phyloP scores from a whole-genome alignment of 2,329 filamentous ascomycete species.

The Penicillium sp. region DNA sequence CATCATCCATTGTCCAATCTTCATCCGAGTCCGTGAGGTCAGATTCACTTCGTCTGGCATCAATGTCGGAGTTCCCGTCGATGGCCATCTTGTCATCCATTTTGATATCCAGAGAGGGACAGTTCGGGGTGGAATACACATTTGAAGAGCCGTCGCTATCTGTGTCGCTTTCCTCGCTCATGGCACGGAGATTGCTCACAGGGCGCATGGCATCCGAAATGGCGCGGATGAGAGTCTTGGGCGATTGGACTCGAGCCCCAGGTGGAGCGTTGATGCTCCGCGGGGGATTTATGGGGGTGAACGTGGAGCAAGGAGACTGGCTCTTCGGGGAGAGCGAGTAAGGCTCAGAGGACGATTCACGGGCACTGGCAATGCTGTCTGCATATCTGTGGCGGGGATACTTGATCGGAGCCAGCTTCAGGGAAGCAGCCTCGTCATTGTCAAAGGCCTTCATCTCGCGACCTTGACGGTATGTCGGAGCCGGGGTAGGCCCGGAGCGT shows the following conservation, averaged over 20 bases:
- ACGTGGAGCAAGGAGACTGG: constrained; percentile 37
- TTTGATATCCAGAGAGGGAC: constrained; percentile 8
- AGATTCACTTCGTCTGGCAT: background rate
- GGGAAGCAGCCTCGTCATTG: background rate
- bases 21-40: constrained; percentile 15
- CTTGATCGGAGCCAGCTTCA: constrained; percentile 14
- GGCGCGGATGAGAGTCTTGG: constrained; percentile 26
- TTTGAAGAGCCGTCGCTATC: constrained; percentile 17
- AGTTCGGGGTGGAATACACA: constrained; percentile 15
- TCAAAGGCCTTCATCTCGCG: background rate
- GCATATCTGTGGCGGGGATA: constrained; percentile 27
- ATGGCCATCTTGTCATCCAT: background rate
- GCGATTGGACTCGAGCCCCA: constrained; percentile 19
- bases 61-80: background rate
- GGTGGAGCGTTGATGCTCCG: constrained; percentile 23
- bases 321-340: constrained; percentile 44
- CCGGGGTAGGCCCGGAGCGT: background rate
- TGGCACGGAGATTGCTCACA: background rate
- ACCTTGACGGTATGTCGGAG: constrained; percentile 21
- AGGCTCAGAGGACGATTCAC: constrained; percentile 42
- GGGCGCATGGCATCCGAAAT: constrained; percentile 12
- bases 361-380: constrained; percentile 40
- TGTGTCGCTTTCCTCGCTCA: constrained; percentile 18
- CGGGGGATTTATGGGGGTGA: constrained; percentile 47
- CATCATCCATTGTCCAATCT: constrained; percentile 14